Conservation (phyloP, 805 yeast species). For the Candida easanensis region DNA sequence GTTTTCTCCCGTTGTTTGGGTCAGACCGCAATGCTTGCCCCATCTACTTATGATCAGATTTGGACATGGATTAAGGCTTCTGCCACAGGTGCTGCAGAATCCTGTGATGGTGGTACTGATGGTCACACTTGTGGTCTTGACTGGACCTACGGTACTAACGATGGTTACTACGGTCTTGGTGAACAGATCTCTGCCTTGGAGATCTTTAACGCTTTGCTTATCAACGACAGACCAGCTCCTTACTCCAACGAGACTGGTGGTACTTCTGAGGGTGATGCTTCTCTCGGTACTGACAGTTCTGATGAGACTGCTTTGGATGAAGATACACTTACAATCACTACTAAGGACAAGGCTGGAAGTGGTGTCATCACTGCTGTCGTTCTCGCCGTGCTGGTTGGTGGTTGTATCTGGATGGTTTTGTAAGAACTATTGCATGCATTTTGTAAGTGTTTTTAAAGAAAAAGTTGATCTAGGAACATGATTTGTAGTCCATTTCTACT, state of each 20-base stretch:
- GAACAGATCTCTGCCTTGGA: constrained; percentile 79
- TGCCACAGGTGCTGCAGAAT: constrained; percentile 64
- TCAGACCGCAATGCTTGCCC: constrained; percentile 52
- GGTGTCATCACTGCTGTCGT: constrained; percentile 81
- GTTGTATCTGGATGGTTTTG: constrained; percentile 77
- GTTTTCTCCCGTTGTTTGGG: constrained; percentile 63
- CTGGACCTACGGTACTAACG: constrained; percentile 62
- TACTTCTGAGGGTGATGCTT: constrained; percentile 50
- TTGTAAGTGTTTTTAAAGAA: too few species aligned
- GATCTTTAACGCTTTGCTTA: constrained; percentile 49
- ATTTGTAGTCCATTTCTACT: too few species aligned
- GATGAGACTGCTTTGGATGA: constrained; percentile 35
- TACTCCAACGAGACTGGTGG: constrained; percentile 53
- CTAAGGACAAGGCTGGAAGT: constrained; percentile 83
- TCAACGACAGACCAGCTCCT: constrained; percentile 47
- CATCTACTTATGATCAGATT: constrained; percentile 44
- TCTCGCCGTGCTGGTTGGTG: constrained; percentile 55
- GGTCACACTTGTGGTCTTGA: constrained; percentile 73
- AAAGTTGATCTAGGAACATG: too few species aligned
- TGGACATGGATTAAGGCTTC: constrained; percentile 42
- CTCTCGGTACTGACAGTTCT: constrained; percentile 47
- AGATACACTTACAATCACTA: constrained; percentile 45
- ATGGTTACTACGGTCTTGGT: constrained; percentile 68
- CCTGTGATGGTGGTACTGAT: constrained; percentile 74
- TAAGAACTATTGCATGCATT: too few species aligned